Evolutionary conservation across 2,329 filamentous ascomycete genomes (phyloP).

Genomic region (Beauveria varroae): DNA sequence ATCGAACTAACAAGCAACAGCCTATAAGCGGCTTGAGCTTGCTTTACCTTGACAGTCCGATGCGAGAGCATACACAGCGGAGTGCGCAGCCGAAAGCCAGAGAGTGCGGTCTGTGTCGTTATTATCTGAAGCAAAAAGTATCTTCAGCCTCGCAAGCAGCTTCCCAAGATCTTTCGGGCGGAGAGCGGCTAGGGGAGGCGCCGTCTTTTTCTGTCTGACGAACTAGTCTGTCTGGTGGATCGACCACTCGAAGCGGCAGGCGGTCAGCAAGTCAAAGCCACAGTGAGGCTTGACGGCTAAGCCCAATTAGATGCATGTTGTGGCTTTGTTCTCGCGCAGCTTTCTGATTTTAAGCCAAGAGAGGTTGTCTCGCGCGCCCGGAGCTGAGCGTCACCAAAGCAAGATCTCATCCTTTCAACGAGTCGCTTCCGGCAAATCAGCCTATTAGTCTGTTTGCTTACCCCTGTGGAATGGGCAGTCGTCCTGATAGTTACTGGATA

Average conservation of each 20-base stretch:
- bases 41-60: neutral
- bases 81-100: neutral
- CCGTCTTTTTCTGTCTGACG: neutral
- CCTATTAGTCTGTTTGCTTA: too few relatives aligned
- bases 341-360: conserved; percentile 5
- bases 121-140: neutral
- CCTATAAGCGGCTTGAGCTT: neutral
- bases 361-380: neutral
- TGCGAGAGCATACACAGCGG: neutral
- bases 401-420: neutral
- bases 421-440: neutral
- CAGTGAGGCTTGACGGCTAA: conserved; percentile 3
- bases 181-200: too few relatives aligned
- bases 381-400: neutral
- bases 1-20: neutral
- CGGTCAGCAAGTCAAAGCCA: neutral
- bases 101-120: neutral
- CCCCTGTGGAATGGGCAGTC: too few relatives aligned
- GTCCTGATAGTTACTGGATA: neutral
- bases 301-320: neutral
- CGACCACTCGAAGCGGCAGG: neutral
- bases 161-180: neutral
- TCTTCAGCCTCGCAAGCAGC: neutral
- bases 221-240: neutral
- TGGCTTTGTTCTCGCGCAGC: neutral